Conservation (phyloP, 1,284 basidiomycete genomes). For the Boletus smithii region DNA sequence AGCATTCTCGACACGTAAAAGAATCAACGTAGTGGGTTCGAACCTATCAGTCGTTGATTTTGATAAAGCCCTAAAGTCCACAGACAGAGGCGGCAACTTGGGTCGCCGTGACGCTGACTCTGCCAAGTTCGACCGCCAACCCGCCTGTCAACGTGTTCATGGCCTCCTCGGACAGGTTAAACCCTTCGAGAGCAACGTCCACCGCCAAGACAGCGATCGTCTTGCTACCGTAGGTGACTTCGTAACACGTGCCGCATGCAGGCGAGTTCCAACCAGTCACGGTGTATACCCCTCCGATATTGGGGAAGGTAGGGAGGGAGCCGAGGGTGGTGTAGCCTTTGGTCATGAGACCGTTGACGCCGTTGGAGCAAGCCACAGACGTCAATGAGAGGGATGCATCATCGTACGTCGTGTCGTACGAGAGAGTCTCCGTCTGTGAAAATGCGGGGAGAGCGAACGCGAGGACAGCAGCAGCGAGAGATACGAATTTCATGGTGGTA, state of each 20-base stretch:
- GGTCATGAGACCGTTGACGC: constrained; percentile 38
- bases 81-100: constrained; percentile 28
- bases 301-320: constrained; percentile 48
- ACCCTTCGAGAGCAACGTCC: constrained; percentile 31
- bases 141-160: constrained; percentile 36
- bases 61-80: constrained; percentile 12
- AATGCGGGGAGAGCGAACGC: constrained; percentile 16
- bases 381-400: constrained; percentile 30
- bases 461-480: constrained; percentile 15
- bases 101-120: constrained; percentile 18
- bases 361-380: constrained; percentile 49
- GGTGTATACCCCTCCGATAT: constrained; percentile 45
- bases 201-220: constrained; percentile 32
- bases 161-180: constrained; percentile 36
- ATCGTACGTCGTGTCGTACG: constrained; percentile 42
- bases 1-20: constrained; percentile 2
- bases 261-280: constrained; percentile 34
- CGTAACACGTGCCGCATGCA: constrained; percentile 37
- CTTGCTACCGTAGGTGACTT: constrained; percentile 23
- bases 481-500: constrained; percentile 23
- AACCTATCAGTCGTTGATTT: background rate
- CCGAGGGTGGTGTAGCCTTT: constrained; percentile 46
- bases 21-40: background rate
- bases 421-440: constrained; percentile 17
- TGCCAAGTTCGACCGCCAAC: constrained; percentile 28